These are phyloP conservation scores for Crithidia acanthocephali DNA, from an alignment of 208 protist species.

Conservation along the genomic window DNA sequence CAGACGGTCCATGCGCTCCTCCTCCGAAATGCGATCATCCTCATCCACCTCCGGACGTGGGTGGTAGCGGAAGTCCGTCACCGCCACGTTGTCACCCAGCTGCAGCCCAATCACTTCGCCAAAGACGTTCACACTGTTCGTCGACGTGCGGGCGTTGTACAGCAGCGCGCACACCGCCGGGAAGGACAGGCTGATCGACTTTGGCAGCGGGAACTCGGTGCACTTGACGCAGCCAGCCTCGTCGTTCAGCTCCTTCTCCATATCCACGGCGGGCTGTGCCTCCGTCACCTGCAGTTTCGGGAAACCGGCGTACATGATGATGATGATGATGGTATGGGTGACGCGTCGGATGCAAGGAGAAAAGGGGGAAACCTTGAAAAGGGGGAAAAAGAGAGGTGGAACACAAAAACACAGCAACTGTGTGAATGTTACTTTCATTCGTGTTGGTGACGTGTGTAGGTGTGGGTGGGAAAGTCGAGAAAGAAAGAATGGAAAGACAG, in stretches of 20 bases:
- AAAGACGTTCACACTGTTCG: slow-evolving; percentile 46
- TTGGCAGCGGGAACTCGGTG: slow-evolving; percentile 27
- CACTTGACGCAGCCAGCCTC: slow-evolving; percentile 39
- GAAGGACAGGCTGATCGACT: slow-evolving; percentile 52
- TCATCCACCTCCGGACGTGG: slow-evolving; percentile 33
- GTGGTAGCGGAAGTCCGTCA: slow-evolving; percentile 51
- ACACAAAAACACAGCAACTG: neutral
- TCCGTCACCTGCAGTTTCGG: slow-evolving; percentile 47
- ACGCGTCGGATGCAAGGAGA: neutral
- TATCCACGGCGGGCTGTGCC: slow-evolving; percentile 34
- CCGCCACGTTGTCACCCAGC: slow-evolving; percentile 46
- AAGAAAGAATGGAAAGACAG: too few relatives aligned
- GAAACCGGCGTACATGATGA: slow-evolving; percentile 56
- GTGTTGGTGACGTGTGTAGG: too few relatives aligned
- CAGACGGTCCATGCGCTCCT: slow-evolving; percentile 16
- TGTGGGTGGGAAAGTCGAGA: too few relatives aligned
- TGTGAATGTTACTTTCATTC: too few relatives aligned
- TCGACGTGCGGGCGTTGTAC: slow-evolving; percentile 41
- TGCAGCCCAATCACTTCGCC: slow-evolving; percentile 67
- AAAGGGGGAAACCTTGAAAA: neutral
- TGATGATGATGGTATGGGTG: neutral
- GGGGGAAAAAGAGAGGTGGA: neutral
- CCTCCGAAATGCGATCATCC: slow-evolving; percentile 37
- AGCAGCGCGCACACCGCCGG: slow-evolving; percentile 57
- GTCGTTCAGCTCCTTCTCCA: slow-evolving; percentile 30